Evolutionary conservation across 2,329 filamentous ascomycete species (phyloP).

Genomic region (Dactylellina leptospora): DNA sequence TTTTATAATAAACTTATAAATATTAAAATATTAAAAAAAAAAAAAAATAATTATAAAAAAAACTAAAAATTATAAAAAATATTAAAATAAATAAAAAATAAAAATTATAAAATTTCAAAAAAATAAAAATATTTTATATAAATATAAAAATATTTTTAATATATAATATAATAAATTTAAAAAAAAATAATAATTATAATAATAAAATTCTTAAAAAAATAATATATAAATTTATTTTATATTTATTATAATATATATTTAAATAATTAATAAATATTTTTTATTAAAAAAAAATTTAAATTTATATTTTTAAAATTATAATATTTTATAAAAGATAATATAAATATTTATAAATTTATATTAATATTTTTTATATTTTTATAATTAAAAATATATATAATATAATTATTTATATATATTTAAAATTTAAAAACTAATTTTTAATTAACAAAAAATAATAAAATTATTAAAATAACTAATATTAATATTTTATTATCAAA

Average conservation of each 20-base stretch:
- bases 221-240: neutral
- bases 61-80: neutral
- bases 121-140: neutral
- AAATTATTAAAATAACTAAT: neutral
- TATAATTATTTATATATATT: neutral
- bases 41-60: neutral
- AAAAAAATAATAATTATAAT: neutral
- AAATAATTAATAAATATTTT: neutral
- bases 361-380: neutral
- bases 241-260: neutral
- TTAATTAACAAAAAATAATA: neutral
- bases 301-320: neutral
- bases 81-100: neutral
- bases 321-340: neutral
- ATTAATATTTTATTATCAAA: neutral
- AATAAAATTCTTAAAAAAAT: neutral
- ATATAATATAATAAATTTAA: neutral
- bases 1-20: no score
- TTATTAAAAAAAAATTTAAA: neutral
- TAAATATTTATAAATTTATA: neutral
- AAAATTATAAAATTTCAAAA: neutral
- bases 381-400: neutral
- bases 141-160: neutral
- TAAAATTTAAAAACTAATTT: neutral
- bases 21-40: no score